A percentile compares a stretch with the other conserved stretches of the same genome.
These are phyloP conservation scores for Dactylellina leptospora DNA, from an alignment of 2,329 filamentous ascomycete species.

Conservation along the genomic window DNA sequence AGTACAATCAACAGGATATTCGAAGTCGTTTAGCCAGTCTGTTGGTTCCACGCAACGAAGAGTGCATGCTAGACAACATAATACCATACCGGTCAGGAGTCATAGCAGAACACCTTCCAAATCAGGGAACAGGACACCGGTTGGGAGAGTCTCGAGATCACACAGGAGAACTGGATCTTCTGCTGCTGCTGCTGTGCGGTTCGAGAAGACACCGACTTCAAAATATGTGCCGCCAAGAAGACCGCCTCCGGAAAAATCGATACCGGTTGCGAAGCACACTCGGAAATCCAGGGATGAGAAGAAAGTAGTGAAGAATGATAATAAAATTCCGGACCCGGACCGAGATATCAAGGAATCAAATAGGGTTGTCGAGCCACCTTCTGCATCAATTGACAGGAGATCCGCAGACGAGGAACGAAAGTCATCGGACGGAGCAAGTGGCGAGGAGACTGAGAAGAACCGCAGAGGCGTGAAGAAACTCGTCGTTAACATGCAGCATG, in stretches of 20 bases:
- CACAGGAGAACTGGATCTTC: slow-evolving; percentile 27
- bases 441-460: slow-evolving; percentile 43
- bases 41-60: slow-evolving; percentile 10
- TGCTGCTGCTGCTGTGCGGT: slow-evolving; percentile 18
- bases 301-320: background rate
- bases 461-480: slow-evolving; percentile 43
- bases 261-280: slow-evolving; percentile 6
- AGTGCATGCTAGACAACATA: slow-evolving; percentile 9
- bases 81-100: slow-evolving; percentile 12
- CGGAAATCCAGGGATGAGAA: slow-evolving; percentile 20
- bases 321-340: background rate
- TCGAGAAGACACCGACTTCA: slow-evolving; percentile 34
- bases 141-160: slow-evolving; percentile 29
- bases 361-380: background rate
- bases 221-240: slow-evolving; percentile 42
- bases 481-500: slow-evolving; percentile 42
- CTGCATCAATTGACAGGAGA: slow-evolving; percentile 4
- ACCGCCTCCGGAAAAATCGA: slow-evolving; percentile 34
- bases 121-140: slow-evolving; percentile 26
- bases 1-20: slow-evolving; percentile 41
- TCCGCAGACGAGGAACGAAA: slow-evolving; percentile 16
- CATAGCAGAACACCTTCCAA: slow-evolving; percentile 29
- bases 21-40: slow-evolving; percentile 25
- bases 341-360: background rate
- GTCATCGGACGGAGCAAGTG: slow-evolving; percentile 15